Evolutionary conservation across 2,329 filamentous ascomycete genomes (phyloP).

Genomic region (Curvularia spicifera): DNA sequence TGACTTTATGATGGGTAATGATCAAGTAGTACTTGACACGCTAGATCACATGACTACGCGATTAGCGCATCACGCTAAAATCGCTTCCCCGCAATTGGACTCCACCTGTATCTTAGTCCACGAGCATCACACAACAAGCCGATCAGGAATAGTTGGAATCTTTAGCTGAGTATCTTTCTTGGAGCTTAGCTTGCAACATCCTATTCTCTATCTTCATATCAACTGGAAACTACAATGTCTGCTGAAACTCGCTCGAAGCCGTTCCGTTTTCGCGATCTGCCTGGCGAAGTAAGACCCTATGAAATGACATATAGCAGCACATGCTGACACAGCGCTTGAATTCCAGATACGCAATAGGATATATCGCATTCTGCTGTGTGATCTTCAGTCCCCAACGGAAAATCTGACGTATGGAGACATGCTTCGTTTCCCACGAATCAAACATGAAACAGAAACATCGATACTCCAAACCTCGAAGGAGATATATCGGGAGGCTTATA

Average conservation of each 20-base stretch:
- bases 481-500: slow-evolving; percentile 8
- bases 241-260: not conserved
- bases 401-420: no score
- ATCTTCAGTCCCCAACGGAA: not conserved
- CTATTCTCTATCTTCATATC: not conserved
- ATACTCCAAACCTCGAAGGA: slow-evolving; percentile 8
- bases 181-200: not conserved
- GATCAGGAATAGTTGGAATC: no score
- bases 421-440: not conserved
- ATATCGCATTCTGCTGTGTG: slow-evolving; percentile 2
- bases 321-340: not conserved
- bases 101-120: not conserved
- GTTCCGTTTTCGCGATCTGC: slow-evolving; percentile 15
- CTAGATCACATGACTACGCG: slow-evolving; percentile 4
- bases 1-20: no score
- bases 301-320: not conserved
- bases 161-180: not conserved
- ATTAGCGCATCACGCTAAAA: not conserved
- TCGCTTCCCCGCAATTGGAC: not conserved
- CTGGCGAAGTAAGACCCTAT: not conserved
- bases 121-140: not conserved
- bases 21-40: not conserved
- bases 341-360: slow-evolving; percentile 9
- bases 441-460: no score
- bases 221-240: not conserved